phyloP scores from a whole-genome alignment of 2,329 filamentous ascomycete species.

The Ophiocordyceps camponoti-saundersi region DNA sequence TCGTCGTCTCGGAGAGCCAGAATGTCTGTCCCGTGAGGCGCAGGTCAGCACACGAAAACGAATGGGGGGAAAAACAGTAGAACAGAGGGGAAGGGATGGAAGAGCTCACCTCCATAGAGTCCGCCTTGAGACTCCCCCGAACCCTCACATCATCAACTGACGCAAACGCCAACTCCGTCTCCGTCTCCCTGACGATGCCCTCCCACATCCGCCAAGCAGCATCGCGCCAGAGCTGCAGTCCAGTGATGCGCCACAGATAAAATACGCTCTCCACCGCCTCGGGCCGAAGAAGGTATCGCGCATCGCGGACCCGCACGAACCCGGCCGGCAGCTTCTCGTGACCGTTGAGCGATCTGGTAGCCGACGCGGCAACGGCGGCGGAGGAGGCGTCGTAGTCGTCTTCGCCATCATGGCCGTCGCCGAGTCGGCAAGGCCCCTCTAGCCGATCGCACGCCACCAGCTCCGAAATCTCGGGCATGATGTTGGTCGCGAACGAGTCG shows the following conservation, averaged over 20 bases:
- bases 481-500: constrained; percentile 26
- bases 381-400: background rate
- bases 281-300: constrained; percentile 33
- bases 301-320: constrained; percentile 39
- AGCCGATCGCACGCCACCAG: constrained; percentile 18
- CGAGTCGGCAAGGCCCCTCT: constrained; percentile 18
- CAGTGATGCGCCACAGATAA: constrained; percentile 32
- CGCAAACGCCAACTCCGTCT: constrained; percentile 25
- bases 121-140: constrained; percentile 19
- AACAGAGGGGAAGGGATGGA: background rate
- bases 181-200: constrained; percentile 21
- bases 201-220: constrained; percentile 31
- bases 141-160: constrained; percentile 19
- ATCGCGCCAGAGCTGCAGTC: constrained; percentile 24
- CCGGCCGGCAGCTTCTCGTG: constrained; percentile 27
- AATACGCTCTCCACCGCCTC: constrained; percentile 38
- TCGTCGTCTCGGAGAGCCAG: constrained; percentile 62
- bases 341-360: background rate
- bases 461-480: constrained; percentile 35
- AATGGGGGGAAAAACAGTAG: background rate
- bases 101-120: constrained; percentile 43
- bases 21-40: constrained; percentile 28
- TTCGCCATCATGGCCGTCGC: constrained; percentile 4
- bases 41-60: background rate
- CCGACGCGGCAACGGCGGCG: no score